Base-by-base conservation (phyloP, 1,139 yeast species). In the Pichia sp. region DNA sequence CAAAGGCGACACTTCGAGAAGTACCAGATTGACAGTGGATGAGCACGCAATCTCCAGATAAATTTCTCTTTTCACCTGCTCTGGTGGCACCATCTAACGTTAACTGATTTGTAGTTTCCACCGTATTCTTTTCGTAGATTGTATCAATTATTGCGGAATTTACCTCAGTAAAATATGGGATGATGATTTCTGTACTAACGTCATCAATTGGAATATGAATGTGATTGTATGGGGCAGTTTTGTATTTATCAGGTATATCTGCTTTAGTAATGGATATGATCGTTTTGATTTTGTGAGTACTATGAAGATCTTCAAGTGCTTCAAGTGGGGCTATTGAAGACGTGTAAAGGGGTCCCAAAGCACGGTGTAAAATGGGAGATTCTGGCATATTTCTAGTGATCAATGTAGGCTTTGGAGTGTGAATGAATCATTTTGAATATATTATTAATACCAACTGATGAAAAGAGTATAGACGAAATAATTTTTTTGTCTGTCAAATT, bases 11-110 rank as follows among this genome's bases (percentile, higher is more conserved):
- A 1, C 95, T 81, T 46, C 98, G 64, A 3, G 95, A 84, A 20
- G 77, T 73, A 1, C 98, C 98, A 22, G 95, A 96, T 38, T 87
- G 85, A 55, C 93, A 82, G 53, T 81, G 85, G 6, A 82, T 63
- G 32, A 77, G 61, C 0, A 81, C 62, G 17, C 35, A 27, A 64
- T 64, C 2, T 68, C 69, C 41, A 53, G 51, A 42, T 74, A 82
- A 36, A 68, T 64, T 42, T 61, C 59, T 13, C 59, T 62, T 24
- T 55, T 62, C 24, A n/a, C n/a, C n/a, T n/a, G 19, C 22, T 33
- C 19, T 24, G 27, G n/a, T 24, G 13, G 14, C n/a, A 16, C 22
- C 3, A 21, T 9, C n/a, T n/a, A n/a, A n/a, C 17, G 31, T 5
- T 8, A 12, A 26, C 14, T 37, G 22, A 4, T 22, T 18, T 6